Percentiles rank a stretch among this genome's conserved stretches.
These are phyloP conservation scores for Phyllosticta citriasiana DNA, from an alignment of 2,329 filamentous ascomycete species.

Conservation along the genomic window DNA sequence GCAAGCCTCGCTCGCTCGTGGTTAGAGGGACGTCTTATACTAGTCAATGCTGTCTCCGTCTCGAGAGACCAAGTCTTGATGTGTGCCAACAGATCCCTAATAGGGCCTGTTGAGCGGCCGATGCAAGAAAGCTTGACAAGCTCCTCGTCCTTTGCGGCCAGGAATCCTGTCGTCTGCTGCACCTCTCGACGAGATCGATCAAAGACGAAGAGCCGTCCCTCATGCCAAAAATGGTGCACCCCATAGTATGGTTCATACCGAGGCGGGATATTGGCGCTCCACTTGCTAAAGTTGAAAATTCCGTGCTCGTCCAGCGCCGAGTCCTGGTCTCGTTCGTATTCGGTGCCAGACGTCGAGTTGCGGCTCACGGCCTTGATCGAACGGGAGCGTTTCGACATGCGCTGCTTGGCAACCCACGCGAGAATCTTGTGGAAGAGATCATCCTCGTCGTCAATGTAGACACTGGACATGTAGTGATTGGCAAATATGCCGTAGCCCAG, in stretches of 20 bases:
- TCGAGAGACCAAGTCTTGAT: constrained; percentile 36
- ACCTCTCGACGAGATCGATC: constrained; percentile 25
- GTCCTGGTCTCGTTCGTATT: constrained; percentile 24
- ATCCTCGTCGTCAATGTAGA: constrained; percentile 37
- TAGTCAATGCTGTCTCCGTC: constrained; percentile 34
- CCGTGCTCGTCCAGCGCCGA: constrained; percentile 30
- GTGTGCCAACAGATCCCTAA: constrained; percentile 37
- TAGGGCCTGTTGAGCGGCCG: constrained; percentile 37
- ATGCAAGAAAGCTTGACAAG: constrained; percentile 36
- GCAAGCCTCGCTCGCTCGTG: constrained; percentile 28
- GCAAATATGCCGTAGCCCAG: constrained; percentile 23
- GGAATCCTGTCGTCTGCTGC: constrained; percentile 15
- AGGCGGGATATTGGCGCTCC: constrained; percentile 37
- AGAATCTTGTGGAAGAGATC: constrained; percentile 34
- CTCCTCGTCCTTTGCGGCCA: constrained; percentile 27
- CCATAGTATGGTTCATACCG: constrained; percentile 42
- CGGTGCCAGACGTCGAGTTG: constrained; percentile 22
- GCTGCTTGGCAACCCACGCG: constrained; percentile 34
- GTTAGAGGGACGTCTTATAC: constrained; percentile 35
- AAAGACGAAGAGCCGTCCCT: constrained; percentile 33
- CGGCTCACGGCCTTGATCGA: constrained; percentile 32
- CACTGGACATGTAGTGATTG: constrained; percentile 29
- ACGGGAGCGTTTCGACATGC: constrained; percentile 26
- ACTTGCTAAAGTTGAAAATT: constrained; percentile 42
- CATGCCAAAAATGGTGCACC: constrained; percentile 33